phyloP scores from a whole-genome alignment of 2,329 filamentous ascomycete genomes.

The Penicillium brevicompactum region DNA sequence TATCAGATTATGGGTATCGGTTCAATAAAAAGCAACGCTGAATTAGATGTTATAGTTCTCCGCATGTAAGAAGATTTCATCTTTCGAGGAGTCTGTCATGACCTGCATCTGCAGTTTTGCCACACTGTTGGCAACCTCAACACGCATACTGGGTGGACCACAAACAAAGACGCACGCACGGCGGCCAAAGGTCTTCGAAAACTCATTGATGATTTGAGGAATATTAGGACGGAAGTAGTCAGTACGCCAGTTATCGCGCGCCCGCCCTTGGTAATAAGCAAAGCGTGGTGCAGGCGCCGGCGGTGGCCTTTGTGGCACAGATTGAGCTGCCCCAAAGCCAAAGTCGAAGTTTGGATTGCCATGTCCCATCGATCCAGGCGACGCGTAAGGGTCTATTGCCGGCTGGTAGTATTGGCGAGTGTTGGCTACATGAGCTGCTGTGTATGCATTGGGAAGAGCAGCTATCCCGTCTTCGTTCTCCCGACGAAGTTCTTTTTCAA shows the following conservation, averaged over 20 bases:
- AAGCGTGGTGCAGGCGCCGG: slow-evolving; percentile 85
- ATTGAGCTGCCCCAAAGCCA: slow-evolving; percentile 81
- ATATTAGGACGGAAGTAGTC: slow-evolving; percentile 91
- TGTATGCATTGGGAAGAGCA: slow-evolving; percentile 66
- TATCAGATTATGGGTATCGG: slow-evolving; percentile 19
- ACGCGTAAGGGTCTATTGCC: slow-evolving; percentile 5
- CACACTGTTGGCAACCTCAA: slow-evolving; percentile 83
- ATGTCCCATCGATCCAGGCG: background rate
- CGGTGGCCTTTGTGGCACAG: slow-evolving; percentile 78
- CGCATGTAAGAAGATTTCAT: slow-evolving; percentile 92
- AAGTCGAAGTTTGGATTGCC: slow-evolving; percentile 61
- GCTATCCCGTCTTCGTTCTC: slow-evolving; percentile 86
- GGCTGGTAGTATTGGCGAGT: slow-evolving; percentile 23
- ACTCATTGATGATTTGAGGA: slow-evolving; percentile 80
- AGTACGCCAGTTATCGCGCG: slow-evolving; percentile 77
- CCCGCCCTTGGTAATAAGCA: slow-evolving; percentile 66
- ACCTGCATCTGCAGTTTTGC: slow-evolving; percentile 81
- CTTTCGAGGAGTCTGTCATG: slow-evolving; percentile 73
- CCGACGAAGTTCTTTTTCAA: slow-evolving; percentile 74
- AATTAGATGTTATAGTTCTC: slow-evolving; percentile 87
- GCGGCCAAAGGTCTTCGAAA: slow-evolving; percentile 78
- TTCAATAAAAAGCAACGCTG: slow-evolving; percentile 9
- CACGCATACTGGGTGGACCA: slow-evolving; percentile 81
- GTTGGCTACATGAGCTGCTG: slow-evolving; percentile 22
- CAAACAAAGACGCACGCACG: slow-evolving; percentile 91